These are phyloP conservation scores for Calcarisporium arbuscula DNA, from an alignment of 2,329 filamentous ascomycete genomes.

Conservation along the genomic window DNA sequence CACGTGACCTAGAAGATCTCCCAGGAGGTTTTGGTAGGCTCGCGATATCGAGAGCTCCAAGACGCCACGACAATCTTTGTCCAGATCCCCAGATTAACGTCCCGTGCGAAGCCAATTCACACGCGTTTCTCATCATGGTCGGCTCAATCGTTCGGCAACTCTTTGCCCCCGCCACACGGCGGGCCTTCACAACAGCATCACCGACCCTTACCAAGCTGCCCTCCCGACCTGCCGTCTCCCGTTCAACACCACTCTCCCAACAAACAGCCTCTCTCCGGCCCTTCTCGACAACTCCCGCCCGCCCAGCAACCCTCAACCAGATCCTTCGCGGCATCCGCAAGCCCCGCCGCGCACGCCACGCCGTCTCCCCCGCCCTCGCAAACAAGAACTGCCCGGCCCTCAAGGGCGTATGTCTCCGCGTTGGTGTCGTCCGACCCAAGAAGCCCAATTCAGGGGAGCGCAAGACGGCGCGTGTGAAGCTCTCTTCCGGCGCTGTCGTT, in stretches of 20 bases:
- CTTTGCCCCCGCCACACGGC: constrained; percentile 25
- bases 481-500: constrained; percentile 80
- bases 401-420: constrained; percentile 94
- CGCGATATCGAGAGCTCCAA: no score
- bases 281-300: constrained; percentile 53
- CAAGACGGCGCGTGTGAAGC: constrained; percentile 85
- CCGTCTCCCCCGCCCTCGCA: constrained; percentile 77
- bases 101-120: no score
- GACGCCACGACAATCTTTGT: no score
- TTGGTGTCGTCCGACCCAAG: constrained; percentile 91
- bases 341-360: constrained; percentile 74
- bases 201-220: constrained; percentile 16
- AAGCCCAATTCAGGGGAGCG: constrained; percentile 98
- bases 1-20: no score
- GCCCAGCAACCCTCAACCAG: constrained; percentile 64
- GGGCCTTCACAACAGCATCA: no score
- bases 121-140: constrained; percentile 23
- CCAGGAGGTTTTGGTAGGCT: no score
- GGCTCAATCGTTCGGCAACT: constrained; percentile 28
- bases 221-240: constrained; percentile 12
- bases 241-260: constrained; percentile 11
- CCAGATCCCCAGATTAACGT: no score
- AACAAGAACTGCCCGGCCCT: constrained; percentile 66
- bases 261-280: constrained; percentile 25
- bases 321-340: constrained; percentile 71